Evolutionary conservation across 176 grass and related monocot species (phyloP), one percentile per base, ranked within the genome.

Genomic region (Echinochloa phyllopogon): DNA sequence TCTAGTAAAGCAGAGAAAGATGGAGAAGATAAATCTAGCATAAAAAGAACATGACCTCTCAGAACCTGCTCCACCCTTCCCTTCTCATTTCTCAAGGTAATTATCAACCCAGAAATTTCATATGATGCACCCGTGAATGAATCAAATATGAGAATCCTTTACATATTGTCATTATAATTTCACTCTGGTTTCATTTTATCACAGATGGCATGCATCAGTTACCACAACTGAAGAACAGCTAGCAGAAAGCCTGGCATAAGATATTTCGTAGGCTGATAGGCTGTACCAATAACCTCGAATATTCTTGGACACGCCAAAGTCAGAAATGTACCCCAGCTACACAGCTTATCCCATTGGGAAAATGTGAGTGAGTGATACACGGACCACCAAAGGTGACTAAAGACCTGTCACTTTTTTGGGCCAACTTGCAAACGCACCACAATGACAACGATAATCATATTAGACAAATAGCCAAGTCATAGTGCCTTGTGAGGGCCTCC

Each of bases 241-340:
- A 86, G 39, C 0, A 8, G 56, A 47, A 64, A 81, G 44, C 23
- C 37, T 63, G 39, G 38, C 38, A 45, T 36, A 49, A 83, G 84
- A 90, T 86, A 86, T 78, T 82, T 78, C 48, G 12, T 73, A 86
- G 88, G 83, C 36, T 65, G 47, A 65, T 78, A 86, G 71, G 44
- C 47, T 86, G 14, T 78, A 72, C 29, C 37, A 86, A 39, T 59
- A 86, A 58, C 29, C 39, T 78, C 39, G 71, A 72, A 86, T 78
- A 90, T 86, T 86, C 27, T 78, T 66, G 56, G 20, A 17, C 40
- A 72, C 27, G 51, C 72, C 39, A 64, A 76, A 77, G 72, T 50
- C 11, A 1, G 57, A 77, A 86, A 48, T 41, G 21, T 53, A 81
- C 77, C 16, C 41, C 14, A 40, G 64, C 44, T 63, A 58, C 39